Evolutionary conservation across 768 basidiomycete species (phyloP), one percentile per base, ranked within the genome.

Genomic region (Russula sp.): DNA sequence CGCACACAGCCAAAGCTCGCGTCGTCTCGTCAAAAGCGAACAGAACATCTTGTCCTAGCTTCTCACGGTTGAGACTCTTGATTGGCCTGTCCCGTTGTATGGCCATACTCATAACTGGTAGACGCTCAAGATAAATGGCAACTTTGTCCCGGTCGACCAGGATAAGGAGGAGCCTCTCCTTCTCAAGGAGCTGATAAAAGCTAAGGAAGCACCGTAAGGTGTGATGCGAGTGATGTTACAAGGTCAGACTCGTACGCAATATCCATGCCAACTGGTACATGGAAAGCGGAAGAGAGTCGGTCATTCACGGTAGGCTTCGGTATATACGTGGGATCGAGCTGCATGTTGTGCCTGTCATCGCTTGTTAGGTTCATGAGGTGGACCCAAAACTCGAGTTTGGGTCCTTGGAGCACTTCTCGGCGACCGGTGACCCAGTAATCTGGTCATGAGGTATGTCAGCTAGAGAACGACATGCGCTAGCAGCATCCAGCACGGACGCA

Each of bases 1-100:
- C 73, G 56, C 81, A 79, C 0, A 84, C 59, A 0, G 77, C 77
- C n/a, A 86, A 68, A 71, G 80, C 77, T 4, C 79, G 77, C 64
- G 78, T 81, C 13, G 72, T 68, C 66, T 86, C 84, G 45, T 86
- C 82, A 60, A 78, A 84, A 0, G 84, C 75, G 4, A 85, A 57
- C 8, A 80, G 16, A 51, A 77, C 73, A 8, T 78, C 73, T 4
- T 73, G 69, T 1, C 81, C 83, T 16, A 83, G 74, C 65, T 77
- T 83, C 59, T 80, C 77, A 10, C 74, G 75, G 53, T 77, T 73
- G 20, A 84, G 68, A 0, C 20, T 40, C 57, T 68, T 61, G n/a
- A 57, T 54, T 14, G 32, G 13, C 20, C 31, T 45, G 4, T 11
- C 22, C 13, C 39, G 42, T 32, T 22, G 37, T n/a, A 65, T 40